Percentiles rank a stretch among this genome's conserved stretches.
phyloP scores from a whole-genome alignment of 768 basidiomycete species.

The Symmetrospora coprosmae region DNA sequence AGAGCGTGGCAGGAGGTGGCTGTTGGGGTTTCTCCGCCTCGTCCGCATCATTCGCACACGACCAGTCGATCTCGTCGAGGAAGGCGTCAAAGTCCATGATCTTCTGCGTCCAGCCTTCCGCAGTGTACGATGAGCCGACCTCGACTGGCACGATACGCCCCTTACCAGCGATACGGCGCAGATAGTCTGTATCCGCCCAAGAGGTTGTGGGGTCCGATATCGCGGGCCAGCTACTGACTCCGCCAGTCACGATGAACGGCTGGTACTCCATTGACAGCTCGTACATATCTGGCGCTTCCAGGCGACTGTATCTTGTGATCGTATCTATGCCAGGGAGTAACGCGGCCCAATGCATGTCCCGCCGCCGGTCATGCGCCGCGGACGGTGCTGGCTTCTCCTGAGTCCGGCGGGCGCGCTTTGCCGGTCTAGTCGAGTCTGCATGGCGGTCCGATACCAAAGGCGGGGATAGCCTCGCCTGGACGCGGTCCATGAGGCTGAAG shows the following conservation, averaged over 20 bases:
- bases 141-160: constrained; percentile 83
- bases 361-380: too few species aligned
- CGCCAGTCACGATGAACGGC: constrained; percentile 64
- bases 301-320: constrained; percentile 44
- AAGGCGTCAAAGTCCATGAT: constrained; percentile 68
- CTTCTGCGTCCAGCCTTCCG: constrained; percentile 63
- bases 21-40: constrained; percentile 34
- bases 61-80: constrained; percentile 42
- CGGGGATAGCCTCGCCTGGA: constrained; percentile 45
- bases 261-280: constrained; percentile 35
- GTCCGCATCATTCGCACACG: constrained; percentile 22
- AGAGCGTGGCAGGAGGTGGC: constrained; percentile 40
- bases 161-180: constrained; percentile 55
- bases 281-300: constrained; percentile 48
- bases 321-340: constrained; percentile 38
- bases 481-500: constrained; percentile 47
- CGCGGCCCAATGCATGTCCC: too few species aligned
- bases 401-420: too few species aligned
- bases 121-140: constrained; percentile 68
- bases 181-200: constrained; percentile 60
- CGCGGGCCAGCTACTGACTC: constrained; percentile 64
- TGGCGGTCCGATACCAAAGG: too few species aligned
- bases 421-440: too few species aligned
- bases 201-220: constrained; percentile 41
- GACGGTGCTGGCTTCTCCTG: too few species aligned